Conservation (phyloP, 2,329 filamentous ascomycete species). For the Trichocomaceae sp. region DNA sequence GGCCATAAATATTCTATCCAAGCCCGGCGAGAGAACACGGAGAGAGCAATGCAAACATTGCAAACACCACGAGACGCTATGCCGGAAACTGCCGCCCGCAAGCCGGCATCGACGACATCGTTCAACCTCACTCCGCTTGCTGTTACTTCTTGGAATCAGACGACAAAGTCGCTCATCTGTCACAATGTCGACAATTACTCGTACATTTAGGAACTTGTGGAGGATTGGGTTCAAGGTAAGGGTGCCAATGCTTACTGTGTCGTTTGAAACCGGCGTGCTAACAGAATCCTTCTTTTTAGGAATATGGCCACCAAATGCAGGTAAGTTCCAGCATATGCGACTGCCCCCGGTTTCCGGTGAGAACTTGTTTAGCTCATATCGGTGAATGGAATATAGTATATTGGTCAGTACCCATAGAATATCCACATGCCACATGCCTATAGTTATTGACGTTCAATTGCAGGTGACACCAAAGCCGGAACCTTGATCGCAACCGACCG, state of each 20-base stretch:
- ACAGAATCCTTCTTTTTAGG: slow-evolving; percentile 49
- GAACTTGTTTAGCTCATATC: not conserved
- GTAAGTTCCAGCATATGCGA: slow-evolving; percentile 41
- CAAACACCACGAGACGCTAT: slow-evolving; percentile 27
- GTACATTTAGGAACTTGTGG: slow-evolving; percentile 81
- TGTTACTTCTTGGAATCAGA: slow-evolving; percentile 10
- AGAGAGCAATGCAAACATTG: slow-evolving; percentile 25
- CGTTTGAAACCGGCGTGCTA: slow-evolving; percentile 26
- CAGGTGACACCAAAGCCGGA: slow-evolving; percentile 95
- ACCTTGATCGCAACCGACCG: slow-evolving; percentile 75
- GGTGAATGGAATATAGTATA: slow-evolving; percentile 29
- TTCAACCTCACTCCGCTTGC: slow-evolving; percentile 13
- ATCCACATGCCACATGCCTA: not conserved
- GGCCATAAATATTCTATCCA: not conserved
- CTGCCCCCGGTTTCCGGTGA: not conserved
- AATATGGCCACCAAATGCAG: slow-evolving; percentile 91
- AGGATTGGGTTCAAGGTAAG: slow-evolving; percentile 79
- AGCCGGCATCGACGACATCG: slow-evolving; percentile 20
- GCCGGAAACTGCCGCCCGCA: slow-evolving; percentile 18
- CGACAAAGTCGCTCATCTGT: slow-evolving; percentile 9
- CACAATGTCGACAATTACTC: slow-evolving; percentile 83
- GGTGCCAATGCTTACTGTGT: slow-evolving; percentile 1
- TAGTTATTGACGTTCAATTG: slow-evolving; percentile 14
- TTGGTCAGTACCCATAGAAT: slow-evolving; percentile 28
- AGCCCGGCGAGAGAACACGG: not conserved